phyloP scores from a whole-genome alignment of 495 filamentous ascomycete species.

The Lepidopterella palustris region DNA sequence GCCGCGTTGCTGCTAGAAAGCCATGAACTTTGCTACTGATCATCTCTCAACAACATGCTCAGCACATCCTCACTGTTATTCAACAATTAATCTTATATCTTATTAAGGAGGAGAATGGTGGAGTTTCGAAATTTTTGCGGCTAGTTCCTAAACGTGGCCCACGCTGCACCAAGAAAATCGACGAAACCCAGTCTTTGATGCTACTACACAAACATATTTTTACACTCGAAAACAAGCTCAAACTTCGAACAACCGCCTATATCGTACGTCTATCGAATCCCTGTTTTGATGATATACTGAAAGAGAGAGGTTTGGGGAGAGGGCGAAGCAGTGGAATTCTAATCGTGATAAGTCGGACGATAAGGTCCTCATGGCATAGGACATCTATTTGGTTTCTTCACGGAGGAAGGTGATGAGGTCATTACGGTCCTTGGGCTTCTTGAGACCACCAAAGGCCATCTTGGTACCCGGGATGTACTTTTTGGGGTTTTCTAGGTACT shows the following conservation, averaged over 20 bases:
- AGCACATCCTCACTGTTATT: too few species aligned
- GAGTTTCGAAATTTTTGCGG: conserved; percentile 22
- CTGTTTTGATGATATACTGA: conserved; percentile 25
- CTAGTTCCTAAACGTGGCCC: conserved; percentile 20
- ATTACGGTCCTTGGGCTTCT: conserved; percentile 99
- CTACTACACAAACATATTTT: conserved; percentile 21
- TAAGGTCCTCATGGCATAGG: neutral
- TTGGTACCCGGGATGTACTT: conserved; percentile 99
- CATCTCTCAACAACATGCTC: too few species aligned
- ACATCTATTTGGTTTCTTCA: conserved; percentile 38
- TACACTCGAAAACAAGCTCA: conserved; percentile 17
- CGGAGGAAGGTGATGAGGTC: conserved; percentile 75
- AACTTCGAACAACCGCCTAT: conserved; percentile 5
- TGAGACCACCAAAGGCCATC: conserved; percentile 99
- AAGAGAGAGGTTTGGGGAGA: conserved; percentile 12
- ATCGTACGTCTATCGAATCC: conserved; percentile 31
- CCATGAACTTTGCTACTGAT: too few species aligned
- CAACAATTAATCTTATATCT: neutral
- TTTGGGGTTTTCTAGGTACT: conserved; percentile 89
- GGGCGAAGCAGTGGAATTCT: neutral
- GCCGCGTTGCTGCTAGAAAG: too few species aligned
- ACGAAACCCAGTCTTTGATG: conserved; percentile 11
- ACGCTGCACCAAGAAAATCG: conserved; percentile 21
- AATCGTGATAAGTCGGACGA: neutral
- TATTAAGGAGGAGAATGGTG: conserved; percentile 18